Conservation (phyloP, 768 basidiomycete genomes). For the Sarcodon aspratus region DNA sequence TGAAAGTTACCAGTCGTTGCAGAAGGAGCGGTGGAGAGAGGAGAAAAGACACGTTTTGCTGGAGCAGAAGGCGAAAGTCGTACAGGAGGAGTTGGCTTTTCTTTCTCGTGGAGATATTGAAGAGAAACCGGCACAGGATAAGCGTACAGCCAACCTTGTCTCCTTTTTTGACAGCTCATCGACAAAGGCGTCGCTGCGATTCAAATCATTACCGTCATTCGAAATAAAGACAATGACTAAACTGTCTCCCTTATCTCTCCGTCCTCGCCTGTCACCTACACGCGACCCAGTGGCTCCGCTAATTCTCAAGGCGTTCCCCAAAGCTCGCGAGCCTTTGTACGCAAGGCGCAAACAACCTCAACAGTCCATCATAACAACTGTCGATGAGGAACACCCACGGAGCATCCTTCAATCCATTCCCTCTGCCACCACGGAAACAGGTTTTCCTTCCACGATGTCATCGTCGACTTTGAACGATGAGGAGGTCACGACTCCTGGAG, state of each 20-base stretch:
- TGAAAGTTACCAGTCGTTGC: conserved; percentile 22
- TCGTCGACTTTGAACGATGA: not conserved
- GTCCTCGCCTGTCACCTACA: not conserved
- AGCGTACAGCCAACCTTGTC: conserved; percentile 20
- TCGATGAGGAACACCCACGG: not conserved
- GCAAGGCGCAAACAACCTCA: not conserved
- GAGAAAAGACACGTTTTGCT: conserved; percentile 30
- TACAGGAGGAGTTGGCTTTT: conserved; percentile 11
- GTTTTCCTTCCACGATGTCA: not conserved
- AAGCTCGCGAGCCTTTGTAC: not conserved
- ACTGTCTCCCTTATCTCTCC: not conserved
- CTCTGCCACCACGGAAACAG: not conserved
- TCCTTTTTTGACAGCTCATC: conserved; percentile 26
- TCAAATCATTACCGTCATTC: not conserved
- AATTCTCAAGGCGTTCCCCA: not conserved
- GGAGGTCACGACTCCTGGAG: not conserved
- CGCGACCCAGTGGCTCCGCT: not conserved
- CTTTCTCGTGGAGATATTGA: not conserved
- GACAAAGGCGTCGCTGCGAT: conserved; percentile 19
- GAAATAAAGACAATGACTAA: not conserved
- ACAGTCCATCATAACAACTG: not conserved
- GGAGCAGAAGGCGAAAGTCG: conserved; percentile 19
- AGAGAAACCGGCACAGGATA: too few species aligned
- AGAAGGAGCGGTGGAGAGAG: conserved; percentile 39
- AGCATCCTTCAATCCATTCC: not conserved